A percentile compares a stretch with the other conserved stretches of the same genome.
Conservation (phyloP, 2,329 filamentous ascomycete genomes). For the Nemania sp. region DNA sequence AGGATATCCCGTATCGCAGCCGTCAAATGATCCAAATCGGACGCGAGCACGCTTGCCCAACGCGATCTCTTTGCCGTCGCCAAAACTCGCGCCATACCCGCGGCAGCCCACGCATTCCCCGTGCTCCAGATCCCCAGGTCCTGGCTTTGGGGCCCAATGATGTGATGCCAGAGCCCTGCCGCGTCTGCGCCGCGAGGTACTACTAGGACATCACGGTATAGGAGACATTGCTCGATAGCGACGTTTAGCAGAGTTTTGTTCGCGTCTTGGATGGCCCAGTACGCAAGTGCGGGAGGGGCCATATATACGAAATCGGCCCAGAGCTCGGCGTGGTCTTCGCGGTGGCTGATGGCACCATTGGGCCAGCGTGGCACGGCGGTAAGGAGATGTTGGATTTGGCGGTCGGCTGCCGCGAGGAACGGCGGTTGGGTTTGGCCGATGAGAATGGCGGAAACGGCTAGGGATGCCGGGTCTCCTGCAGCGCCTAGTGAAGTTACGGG, state of each 20-base stretch:
- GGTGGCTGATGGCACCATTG: constrained; percentile 63
- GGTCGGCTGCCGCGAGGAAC: constrained; percentile 54
- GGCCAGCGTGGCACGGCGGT: constrained; percentile 54
- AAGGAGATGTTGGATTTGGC: constrained; percentile 57
- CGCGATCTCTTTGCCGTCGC: constrained; percentile 55
- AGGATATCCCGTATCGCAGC: constrained; percentile 46
- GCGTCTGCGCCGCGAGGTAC: constrained; percentile 48
- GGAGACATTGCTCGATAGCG: constrained; percentile 55
- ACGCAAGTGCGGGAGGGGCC: constrained; percentile 63
- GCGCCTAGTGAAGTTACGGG: constrained; percentile 45
- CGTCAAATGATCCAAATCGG: constrained; percentile 53
- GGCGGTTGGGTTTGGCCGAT: constrained; percentile 52
- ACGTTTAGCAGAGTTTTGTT: constrained; percentile 52
- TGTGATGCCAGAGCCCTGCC: constrained; percentile 58
- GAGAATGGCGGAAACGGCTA: constrained; percentile 59
- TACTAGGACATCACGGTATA: constrained; percentile 57
- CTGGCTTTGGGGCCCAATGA: constrained; percentile 53
- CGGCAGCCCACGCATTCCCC: constrained; percentile 62
- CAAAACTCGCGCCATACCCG: constrained; percentile 60
- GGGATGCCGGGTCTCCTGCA: constrained; percentile 58
- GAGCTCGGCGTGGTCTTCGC: constrained; percentile 56
- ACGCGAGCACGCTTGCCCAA: constrained; percentile 46
- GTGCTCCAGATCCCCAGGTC: constrained; percentile 60
- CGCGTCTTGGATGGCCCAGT: constrained; percentile 56
- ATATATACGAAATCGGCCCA: constrained; percentile 64